These are phyloP conservation scores for Phytophthora podocarpi DNA, from an alignment of 352 stramenopile genomes.

Conservation along the genomic window DNA sequence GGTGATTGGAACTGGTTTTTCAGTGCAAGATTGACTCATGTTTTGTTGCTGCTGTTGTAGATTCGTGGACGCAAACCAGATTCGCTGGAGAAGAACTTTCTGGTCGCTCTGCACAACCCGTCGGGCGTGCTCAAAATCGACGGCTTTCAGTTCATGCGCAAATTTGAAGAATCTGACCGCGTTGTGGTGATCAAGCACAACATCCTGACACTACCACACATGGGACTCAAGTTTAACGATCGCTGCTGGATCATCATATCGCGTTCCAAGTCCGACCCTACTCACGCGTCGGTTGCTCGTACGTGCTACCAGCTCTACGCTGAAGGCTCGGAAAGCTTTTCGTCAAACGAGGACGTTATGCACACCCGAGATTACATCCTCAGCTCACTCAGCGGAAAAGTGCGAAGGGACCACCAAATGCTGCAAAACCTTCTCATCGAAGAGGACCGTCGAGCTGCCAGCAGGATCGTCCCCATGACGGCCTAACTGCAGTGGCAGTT, in stretches of 20 bases:
- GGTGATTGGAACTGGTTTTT: not conserved
- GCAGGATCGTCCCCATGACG: slow-evolving; percentile 19
- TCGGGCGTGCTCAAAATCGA: slow-evolving; percentile 34
- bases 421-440: slow-evolving; percentile 39
- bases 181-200: slow-evolving; percentile 39
- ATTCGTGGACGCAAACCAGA: slow-evolving; percentile 35
- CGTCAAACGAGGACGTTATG: slow-evolving; percentile 16
- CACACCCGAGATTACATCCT: slow-evolving; percentile 36
- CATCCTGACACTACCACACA: slow-evolving; percentile 28
- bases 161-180: slow-evolving; percentile 37
- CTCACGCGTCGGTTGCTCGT: slow-evolving; percentile 28
- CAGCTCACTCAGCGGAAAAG: slow-evolving; percentile 35
- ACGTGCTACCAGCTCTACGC: slow-evolving; percentile 42
- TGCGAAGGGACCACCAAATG: slow-evolving; percentile 34
- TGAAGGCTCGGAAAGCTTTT: slow-evolving; percentile 23
- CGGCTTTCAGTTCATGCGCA: slow-evolving; percentile 41
- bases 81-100: slow-evolving; percentile 44
- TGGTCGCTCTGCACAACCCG: slow-evolving; percentile 36
- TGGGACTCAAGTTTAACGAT: slow-evolving; percentile 35
- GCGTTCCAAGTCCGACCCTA: slow-evolving; percentile 31
- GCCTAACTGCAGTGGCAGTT: slow-evolving; percentile 3
- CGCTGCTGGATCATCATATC: slow-evolving; percentile 45
- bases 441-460: slow-evolving; percentile 30
- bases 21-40: not conserved
- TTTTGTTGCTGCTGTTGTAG: slow-evolving; percentile 8